Percentiles rank a stretch among this genome's conserved stretches.
These are phyloP conservation scores for Phylloporus sp. DNA, from an alignment of 768 basidiomycete genomes.

Conservation along the genomic window DNA sequence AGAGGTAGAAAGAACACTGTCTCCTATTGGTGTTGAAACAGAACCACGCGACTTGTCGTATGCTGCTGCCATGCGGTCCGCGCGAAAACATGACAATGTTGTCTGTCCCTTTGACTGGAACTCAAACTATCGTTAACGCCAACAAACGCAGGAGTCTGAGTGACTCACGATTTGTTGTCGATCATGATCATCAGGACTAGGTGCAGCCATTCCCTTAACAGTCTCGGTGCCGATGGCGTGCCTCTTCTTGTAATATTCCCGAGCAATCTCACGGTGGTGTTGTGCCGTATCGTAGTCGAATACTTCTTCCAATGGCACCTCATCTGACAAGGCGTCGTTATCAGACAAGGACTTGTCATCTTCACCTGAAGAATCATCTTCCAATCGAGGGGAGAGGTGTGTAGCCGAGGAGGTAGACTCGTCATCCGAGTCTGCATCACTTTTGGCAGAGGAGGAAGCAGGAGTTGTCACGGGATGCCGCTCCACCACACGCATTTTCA, in stretches of 20 bases:
- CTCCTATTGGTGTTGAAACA: slow-evolving; percentile 39
- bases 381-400: slow-evolving; percentile 32
- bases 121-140: not conserved
- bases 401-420: slow-evolving; percentile 47
- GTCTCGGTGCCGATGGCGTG: slow-evolving; percentile 51
- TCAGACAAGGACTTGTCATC: slow-evolving; percentile 16
- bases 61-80: slow-evolving; percentile 47
- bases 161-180: slow-evolving; percentile 43
- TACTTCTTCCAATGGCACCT: slow-evolving; percentile 46
- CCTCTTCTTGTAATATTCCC: slow-evolving; percentile 67
- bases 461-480: slow-evolving; percentile 40
- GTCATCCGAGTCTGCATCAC: slow-evolving; percentile 60
- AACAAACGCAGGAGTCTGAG: slow-evolving; percentile 1
- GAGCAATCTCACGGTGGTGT: slow-evolving; percentile 71
- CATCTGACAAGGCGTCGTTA: slow-evolving; percentile 30
- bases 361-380: slow-evolving; percentile 22
- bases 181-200: slow-evolving; percentile 41
- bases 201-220: slow-evolving; percentile 46
- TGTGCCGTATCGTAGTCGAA: slow-evolving; percentile 58
- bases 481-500: slow-evolving; percentile 71
- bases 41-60: slow-evolving; percentile 40
- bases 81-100: slow-evolving; percentile 62
- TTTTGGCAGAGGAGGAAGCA: not conserved
- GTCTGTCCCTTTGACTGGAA: slow-evolving; percentile 43
- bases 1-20: slow-evolving; percentile 41